phyloP scores from a whole-genome alignment of 2,329 filamentous ascomycete species.

The Aplosporella prunicola region DNA sequence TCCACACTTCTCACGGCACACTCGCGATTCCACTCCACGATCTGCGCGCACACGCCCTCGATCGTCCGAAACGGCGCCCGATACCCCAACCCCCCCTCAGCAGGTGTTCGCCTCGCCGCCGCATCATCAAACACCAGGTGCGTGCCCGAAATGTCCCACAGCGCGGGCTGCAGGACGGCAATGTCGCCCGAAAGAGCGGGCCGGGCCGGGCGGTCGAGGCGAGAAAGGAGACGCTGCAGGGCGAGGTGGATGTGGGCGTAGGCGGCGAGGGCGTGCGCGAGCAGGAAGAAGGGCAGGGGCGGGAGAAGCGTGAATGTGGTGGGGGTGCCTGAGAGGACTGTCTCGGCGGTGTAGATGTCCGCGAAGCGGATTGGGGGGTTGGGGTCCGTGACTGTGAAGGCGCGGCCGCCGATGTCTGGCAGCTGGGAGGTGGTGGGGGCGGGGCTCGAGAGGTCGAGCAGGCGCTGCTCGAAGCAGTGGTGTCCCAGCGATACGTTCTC shows the following conservation, averaged over 20 bases:
- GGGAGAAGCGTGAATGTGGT: constrained; percentile 25
- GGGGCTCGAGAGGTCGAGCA: constrained; percentile 30
- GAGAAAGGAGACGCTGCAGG: constrained; percentile 4
- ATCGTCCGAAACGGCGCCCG: constrained; percentile 28
- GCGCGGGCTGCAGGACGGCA: constrained; percentile 32
- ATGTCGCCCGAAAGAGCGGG: constrained; percentile 24
- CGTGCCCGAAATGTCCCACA: constrained; percentile 21
- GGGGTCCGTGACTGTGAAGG: constrained; percentile 44
- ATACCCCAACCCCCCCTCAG: constrained; percentile 35
- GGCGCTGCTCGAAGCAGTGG: constrained; percentile 43
- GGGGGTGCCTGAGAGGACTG: constrained; percentile 21
- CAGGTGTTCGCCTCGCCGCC: constrained; percentile 20
- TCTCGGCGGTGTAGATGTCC: constrained; percentile 32
- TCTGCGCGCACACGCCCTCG: constrained; percentile 28
- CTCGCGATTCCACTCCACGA: constrained; percentile 33
- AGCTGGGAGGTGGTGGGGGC: neutral
- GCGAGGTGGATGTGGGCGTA: constrained; percentile 22
- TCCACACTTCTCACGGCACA: neutral
- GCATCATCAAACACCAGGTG: constrained; percentile 32
- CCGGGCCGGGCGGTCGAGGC: neutral
- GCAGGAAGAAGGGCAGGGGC: constrained; percentile 29
- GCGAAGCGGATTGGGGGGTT: constrained; percentile 36
- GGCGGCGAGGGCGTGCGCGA: constrained; percentile 32
- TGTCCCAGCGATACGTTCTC: constrained; percentile 48
- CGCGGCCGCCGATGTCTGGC: constrained; percentile 31